Evolutionary conservation across 75 land plant species (phyloP).

Genomic region (Sequoiadendron giganteum): DNA sequence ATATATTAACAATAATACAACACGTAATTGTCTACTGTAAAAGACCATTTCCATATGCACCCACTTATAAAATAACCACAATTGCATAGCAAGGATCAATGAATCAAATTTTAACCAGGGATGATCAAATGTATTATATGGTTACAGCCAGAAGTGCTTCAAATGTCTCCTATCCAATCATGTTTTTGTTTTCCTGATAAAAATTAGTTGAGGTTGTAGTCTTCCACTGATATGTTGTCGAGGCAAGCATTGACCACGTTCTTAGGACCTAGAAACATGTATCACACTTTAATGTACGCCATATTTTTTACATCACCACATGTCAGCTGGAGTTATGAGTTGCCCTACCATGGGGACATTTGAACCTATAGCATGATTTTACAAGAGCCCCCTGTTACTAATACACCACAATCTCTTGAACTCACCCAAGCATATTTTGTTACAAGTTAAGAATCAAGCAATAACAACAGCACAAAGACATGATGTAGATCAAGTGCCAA

Average conservation of each 20-base stretch:
- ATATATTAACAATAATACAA: no score
- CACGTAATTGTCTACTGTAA: no score
- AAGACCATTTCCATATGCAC: no score
- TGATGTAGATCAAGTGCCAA: neutral
- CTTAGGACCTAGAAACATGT: neutral
- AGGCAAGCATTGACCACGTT: neutral
- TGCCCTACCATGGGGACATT: no score
- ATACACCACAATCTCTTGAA: no score
- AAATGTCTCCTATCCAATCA: neutral
- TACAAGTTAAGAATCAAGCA: neutral
- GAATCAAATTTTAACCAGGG: neutral
- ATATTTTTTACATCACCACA: no score
- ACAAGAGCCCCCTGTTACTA: no score
- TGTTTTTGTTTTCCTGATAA: neutral
- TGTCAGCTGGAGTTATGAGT: no score
- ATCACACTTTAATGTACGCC: neutral
- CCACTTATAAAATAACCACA: neutral
- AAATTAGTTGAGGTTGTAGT: neutral
- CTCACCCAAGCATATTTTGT: neutral
- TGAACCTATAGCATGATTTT: no score
- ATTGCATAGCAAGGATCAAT: neutral
- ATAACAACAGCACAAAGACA: neutral
- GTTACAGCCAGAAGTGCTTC: neutral
- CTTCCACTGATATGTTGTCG: neutral
- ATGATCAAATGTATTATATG: neutral